Evolutionary conservation across 78 protist species (phyloP).

Genomic region (Andalucia godoyi): DNA sequence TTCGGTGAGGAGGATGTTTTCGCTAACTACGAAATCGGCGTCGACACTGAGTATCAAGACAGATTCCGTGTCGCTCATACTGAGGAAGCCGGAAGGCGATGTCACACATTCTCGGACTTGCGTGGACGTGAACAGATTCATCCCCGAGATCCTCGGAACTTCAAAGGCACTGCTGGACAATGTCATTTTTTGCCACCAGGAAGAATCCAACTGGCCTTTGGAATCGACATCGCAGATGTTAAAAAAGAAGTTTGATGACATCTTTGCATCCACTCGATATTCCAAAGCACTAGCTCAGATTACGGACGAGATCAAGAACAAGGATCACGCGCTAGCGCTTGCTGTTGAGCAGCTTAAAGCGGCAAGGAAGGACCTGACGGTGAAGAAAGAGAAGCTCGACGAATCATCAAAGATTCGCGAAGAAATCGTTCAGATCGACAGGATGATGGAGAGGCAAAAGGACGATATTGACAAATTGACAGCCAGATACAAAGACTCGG

Average conservation of each 20-base stretch:
- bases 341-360: background rate
- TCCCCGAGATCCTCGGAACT: conserved; percentile 80
- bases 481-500: background rate
- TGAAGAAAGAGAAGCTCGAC: background rate
- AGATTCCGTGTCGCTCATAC: background rate
- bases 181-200: conserved; percentile 98
- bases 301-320: background rate
- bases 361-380: conserved; percentile 5
- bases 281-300: conserved; percentile 38
- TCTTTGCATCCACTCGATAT: conserved; percentile 73
- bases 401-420: background rate
- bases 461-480: background rate
- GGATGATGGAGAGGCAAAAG: background rate
- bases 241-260: conserved; percentile 90
- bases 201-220: conserved; percentile 94
- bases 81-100: background rate
- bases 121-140: conserved; percentile 54
- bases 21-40: conserved; percentile 3
- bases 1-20: conserved; percentile 13
- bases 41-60: background rate
- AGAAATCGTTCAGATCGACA: background rate
- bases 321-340: background rate
- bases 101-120: conserved; percentile 47
- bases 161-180: conserved; percentile 80
- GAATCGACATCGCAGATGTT: conserved; percentile 40